A percentile compares a stretch with the other conserved stretches of the same genome.
Conservation (phyloP, 495 filamentous ascomycete genomes). For the Friedmanniomyces simplex region DNA sequence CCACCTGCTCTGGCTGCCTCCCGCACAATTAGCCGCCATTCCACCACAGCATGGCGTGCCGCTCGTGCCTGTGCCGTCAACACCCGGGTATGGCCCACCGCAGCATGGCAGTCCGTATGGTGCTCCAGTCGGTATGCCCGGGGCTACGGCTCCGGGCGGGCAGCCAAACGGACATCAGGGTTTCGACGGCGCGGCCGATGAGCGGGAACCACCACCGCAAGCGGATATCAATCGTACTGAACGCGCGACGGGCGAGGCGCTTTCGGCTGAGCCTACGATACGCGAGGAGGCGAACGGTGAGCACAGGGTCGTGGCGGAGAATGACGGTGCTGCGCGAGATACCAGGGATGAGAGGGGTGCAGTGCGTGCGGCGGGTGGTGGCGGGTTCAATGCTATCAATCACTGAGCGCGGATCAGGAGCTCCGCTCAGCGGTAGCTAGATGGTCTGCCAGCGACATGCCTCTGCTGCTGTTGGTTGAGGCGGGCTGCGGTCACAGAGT, state of each 20-base stretch:
- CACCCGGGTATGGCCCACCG: background rate
- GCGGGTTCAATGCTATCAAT: conserved; percentile 26
- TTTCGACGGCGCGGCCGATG: background rate
- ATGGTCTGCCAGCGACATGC: too few relatives aligned
- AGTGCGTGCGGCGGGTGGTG: background rate
- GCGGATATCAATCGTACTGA: conserved; percentile 10
- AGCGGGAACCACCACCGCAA: conserved; percentile 1
- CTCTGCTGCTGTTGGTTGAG: too few relatives aligned
- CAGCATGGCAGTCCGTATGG: conserved; percentile 5
- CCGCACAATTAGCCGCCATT: background rate
- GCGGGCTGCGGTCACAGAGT: too few relatives aligned
- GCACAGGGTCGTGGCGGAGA: conserved; percentile 8
- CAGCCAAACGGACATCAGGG: background rate
- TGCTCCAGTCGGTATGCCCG: conserved; percentile 4
- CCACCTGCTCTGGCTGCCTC: conserved; percentile 1
- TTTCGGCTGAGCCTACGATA: conserved; percentile 11
- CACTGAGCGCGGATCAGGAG: background rate
- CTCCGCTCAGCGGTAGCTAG: too few relatives aligned
- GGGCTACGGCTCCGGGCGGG: background rate
- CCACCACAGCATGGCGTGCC: background rate
- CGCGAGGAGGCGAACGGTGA: conserved; percentile 25
- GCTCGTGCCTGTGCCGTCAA: background rate
- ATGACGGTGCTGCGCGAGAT: background rate
- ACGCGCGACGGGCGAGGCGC: conserved; percentile 8
- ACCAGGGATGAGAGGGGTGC: background rate